Conservation (phyloP, 164 flowering plant species). For the Tetrastigma voinierianum region DNA sequence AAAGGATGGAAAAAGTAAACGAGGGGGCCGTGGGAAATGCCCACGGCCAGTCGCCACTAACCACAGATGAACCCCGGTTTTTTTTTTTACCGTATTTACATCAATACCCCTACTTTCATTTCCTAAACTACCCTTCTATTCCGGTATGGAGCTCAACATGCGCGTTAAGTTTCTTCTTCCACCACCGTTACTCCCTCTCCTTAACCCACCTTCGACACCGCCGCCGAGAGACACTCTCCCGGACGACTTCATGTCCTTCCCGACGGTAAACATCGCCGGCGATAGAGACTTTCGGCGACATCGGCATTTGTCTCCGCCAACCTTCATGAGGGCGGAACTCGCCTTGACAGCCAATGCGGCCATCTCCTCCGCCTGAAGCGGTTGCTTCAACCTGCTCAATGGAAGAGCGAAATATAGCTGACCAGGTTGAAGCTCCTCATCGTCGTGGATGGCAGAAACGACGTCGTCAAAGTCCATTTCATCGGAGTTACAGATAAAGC, state of each 20-base stretch:
- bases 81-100: slow-evolving; percentile 11
- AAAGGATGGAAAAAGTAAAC: too few relatives aligned
- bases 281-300: slow-evolving; percentile 22
- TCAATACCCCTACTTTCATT: background rate
- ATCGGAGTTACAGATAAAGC: slow-evolving; percentile 82
- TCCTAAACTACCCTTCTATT: slow-evolving; percentile 26
- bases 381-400: slow-evolving; percentile 37
- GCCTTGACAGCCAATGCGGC: slow-evolving; percentile 95
- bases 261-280: slow-evolving; percentile 14
- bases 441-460: slow-evolving; percentile 49
- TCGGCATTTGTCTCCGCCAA: slow-evolving; percentile 30
- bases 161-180: slow-evolving; percentile 25
- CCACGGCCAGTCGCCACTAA: background rate
- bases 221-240: slow-evolving; percentile 13
- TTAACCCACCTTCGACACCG: slow-evolving; percentile 10
- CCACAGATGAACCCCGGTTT: background rate
- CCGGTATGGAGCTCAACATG: slow-evolving; percentile 43
- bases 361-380: slow-evolving; percentile 67
- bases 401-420: slow-evolving; percentile 83
- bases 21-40: background rate
- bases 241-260: slow-evolving; percentile 1
- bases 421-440: slow-evolving; percentile 72
- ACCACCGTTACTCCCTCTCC: slow-evolving; percentile 12
- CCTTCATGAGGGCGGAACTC: slow-evolving; percentile 49
- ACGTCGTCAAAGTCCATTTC: slow-evolving; percentile 84